phyloP scores from a whole-genome alignment of 2,329 filamentous ascomycete genomes.

The Fusarium sp. region DNA sequence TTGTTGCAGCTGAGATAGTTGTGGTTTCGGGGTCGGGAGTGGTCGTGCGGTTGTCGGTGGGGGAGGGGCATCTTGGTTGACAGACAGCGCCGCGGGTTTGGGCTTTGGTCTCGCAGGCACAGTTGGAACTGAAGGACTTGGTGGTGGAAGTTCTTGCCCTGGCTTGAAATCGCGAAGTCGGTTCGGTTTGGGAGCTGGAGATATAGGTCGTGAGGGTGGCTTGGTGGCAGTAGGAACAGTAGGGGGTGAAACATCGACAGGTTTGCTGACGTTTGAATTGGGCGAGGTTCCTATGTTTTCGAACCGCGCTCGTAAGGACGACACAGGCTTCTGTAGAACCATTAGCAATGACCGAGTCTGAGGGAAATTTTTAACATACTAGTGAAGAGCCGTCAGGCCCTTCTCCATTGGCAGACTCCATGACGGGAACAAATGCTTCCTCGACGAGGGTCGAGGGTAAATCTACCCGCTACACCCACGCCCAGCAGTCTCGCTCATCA shows the following conservation, averaged over 20 bases:
- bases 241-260: constrained; percentile 39
- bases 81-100: constrained; percentile 43
- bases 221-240: constrained; percentile 44
- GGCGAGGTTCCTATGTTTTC: constrained; percentile 72
- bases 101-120: constrained; percentile 52
- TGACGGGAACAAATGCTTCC: constrained; percentile 47
- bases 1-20: constrained; percentile 38
- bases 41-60: constrained; percentile 46
- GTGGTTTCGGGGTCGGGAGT: constrained; percentile 44
- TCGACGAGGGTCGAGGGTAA: constrained; percentile 50
- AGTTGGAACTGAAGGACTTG: constrained; percentile 52
- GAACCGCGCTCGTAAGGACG: constrained; percentile 83
- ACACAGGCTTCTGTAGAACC: constrained; percentile 77
- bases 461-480: constrained; percentile 56
- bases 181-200: constrained; percentile 60
- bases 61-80: constrained; percentile 45
- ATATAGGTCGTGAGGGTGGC: constrained; percentile 53
- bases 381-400: constrained; percentile 83
- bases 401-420: constrained; percentile 57
- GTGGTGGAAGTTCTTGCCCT: constrained; percentile 52
- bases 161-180: constrained; percentile 58
- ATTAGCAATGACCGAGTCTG: constrained; percentile 44
- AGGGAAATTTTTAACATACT: constrained; percentile 66
- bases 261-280: constrained; percentile 40
- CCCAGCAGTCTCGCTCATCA: constrained; percentile 49